A percentile compares a stretch with the other conserved stretches of the same genome.
Evolutionary conservation across 108 stramenopile genomes (phyloP).

Genomic region (Cyclotella kingstonii): DNA sequence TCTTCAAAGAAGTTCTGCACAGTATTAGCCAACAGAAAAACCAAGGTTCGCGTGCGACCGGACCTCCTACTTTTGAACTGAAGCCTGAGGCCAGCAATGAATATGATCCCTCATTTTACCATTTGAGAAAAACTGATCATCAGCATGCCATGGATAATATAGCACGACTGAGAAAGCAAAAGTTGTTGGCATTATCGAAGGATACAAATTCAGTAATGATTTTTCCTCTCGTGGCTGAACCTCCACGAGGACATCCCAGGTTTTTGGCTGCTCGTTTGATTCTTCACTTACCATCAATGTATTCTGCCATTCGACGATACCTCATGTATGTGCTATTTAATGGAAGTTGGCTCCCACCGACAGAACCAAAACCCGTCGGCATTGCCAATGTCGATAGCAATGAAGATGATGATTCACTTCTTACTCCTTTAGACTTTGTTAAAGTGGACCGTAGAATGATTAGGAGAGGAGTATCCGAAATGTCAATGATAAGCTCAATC

Average conservation of each 20-base stretch:
- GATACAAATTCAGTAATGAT: slow-evolving; percentile 34
- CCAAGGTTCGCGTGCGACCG: slow-evolving; percentile 65
- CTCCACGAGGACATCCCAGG: slow-evolving; percentile 81
- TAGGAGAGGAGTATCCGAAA: slow-evolving; percentile 30
- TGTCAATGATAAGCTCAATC: slow-evolving; percentile 39
- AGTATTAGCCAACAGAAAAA: slow-evolving; percentile 70
- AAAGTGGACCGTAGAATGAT: not conserved
- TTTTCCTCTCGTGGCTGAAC: slow-evolving; percentile 75
- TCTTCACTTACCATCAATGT: slow-evolving; percentile 76
- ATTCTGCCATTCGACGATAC: slow-evolving; percentile 82
- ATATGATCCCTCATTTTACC: slow-evolving; percentile 91
- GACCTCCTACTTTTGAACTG: slow-evolving; percentile 80
- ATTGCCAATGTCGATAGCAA: slow-evolving; percentile 28
- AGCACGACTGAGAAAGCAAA: slow-evolving; percentile 70
- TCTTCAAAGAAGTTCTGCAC: slow-evolving; percentile 69
- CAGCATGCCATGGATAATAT: slow-evolving; percentile 94
- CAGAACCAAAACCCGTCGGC: slow-evolving; percentile 50
- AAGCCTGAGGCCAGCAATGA: slow-evolving; percentile 76
- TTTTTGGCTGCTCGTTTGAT: slow-evolving; percentile 78
- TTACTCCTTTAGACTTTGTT: slow-evolving; percentile 3
- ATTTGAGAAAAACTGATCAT: slow-evolving; percentile 83
- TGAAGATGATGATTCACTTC: slow-evolving; percentile 35
- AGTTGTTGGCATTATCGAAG: slow-evolving; percentile 43
- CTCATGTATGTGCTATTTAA: slow-evolving; percentile 81
- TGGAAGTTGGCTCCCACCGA: slow-evolving; percentile 85